Evolutionary conservation across 2,329 filamentous ascomycete genomes (phyloP).

Genomic region (Monilinia fructicola): DNA sequence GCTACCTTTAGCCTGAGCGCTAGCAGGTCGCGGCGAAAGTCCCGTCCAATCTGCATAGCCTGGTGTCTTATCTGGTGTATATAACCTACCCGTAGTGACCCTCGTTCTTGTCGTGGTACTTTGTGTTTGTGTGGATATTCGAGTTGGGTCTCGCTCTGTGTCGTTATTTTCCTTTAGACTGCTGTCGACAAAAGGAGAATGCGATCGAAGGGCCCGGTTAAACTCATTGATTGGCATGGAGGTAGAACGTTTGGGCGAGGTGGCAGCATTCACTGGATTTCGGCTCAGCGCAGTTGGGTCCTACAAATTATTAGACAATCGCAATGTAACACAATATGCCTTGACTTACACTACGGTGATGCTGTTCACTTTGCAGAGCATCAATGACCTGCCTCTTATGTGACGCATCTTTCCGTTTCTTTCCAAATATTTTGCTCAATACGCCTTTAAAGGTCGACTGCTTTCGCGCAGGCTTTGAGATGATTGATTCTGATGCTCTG

Average conservation of each 20-base stretch:
- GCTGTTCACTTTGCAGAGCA: constrained; percentile 40
- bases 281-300: constrained; percentile 44
- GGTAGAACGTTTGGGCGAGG: constrained; percentile 52
- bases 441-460: constrained; percentile 58
- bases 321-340: constrained; percentile 20
- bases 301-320: constrained; percentile 36
- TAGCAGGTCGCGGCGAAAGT: constrained; percentile 61
- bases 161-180: constrained; percentile 47
- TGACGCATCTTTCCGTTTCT: constrained; percentile 42
- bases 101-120: constrained; percentile 40
- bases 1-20: constrained; percentile 54
- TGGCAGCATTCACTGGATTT: constrained; percentile 41
- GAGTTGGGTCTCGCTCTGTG: constrained; percentile 46
- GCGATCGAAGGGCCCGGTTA: constrained; percentile 59
- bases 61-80: constrained; percentile 43
- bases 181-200: constrained; percentile 58
- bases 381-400: constrained; percentile 18
- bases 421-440: constrained; percentile 58
- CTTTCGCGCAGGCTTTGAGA: constrained; percentile 50
- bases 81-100: constrained; percentile 45
- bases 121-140: constrained; percentile 51
- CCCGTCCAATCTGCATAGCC: constrained; percentile 51
- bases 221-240: constrained; percentile 62
- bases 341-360: constrained; percentile 51
- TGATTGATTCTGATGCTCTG: constrained; percentile 43